Percentiles rank a stretch among this genome's conserved stretches.
These are phyloP conservation scores for Aureobasidium musti DNA, from an alignment of 2,329 filamentous ascomycete species.

Conservation along the genomic window DNA sequence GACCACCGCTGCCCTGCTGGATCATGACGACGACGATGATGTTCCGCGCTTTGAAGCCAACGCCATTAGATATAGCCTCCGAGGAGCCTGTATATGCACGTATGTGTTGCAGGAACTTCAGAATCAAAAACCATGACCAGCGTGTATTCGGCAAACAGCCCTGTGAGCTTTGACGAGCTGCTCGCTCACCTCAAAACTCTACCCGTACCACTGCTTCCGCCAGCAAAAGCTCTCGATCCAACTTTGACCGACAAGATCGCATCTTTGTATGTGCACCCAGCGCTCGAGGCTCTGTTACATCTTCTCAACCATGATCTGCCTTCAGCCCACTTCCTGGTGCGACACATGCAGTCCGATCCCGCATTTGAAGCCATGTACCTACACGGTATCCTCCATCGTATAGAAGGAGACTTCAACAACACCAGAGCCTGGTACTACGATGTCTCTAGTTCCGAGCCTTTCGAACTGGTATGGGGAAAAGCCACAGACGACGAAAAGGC, in stretches of 20 bases:
- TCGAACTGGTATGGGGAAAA: slow-evolving; percentile 41
- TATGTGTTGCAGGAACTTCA: not conserved
- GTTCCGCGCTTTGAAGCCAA: not conserved
- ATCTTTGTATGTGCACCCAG: slow-evolving; percentile 37
- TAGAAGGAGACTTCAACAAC: slow-evolving; percentile 56
- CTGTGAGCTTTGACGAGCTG: slow-evolving; percentile 38
- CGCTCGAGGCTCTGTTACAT: slow-evolving; percentile 55
- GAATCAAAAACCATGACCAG: slow-evolving; percentile 24
- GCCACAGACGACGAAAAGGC: slow-evolving; percentile 20
- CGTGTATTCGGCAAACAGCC: slow-evolving; percentile 16
- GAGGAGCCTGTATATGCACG: slow-evolving; percentile 4
- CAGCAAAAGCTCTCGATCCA: slow-evolving; percentile 35
- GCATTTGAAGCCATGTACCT: slow-evolving; percentile 55
- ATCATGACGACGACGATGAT: slow-evolving; percentile 23
- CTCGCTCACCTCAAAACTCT: slow-evolving; percentile 38
- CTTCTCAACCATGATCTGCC: slow-evolving; percentile 55
- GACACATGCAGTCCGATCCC: slow-evolving; percentile 55
- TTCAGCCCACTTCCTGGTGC: slow-evolving; percentile 55
- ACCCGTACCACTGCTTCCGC: slow-evolving; percentile 38
- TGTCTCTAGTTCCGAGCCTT: slow-evolving; percentile 44
- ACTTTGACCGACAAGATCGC: slow-evolving; percentile 38
- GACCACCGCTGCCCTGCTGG: not conserved
- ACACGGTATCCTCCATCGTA: slow-evolving; percentile 54
- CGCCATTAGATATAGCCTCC: slow-evolving; percentile 9
- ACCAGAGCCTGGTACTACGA: slow-evolving; percentile 53